Evolutionary conservation across 805 yeast species (phyloP).

Genomic region (Lipomyces kockii): DNA sequence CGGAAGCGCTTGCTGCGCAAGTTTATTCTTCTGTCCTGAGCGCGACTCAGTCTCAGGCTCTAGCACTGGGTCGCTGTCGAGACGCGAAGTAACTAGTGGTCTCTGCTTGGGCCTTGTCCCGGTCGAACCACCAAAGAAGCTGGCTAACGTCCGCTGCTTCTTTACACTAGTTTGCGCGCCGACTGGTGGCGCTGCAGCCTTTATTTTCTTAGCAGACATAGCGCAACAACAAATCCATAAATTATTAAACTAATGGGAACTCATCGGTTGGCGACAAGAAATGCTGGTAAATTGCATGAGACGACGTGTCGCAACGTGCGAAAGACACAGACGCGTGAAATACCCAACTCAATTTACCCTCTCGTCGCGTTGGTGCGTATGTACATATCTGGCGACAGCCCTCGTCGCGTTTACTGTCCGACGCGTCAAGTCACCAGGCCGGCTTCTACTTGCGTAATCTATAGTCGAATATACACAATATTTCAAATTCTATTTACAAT

Average conservation of each 20-base stretch:
- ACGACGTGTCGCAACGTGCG: background rate
- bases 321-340: background rate
- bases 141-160: conserved; percentile 34
- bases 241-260: background rate
- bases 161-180: conserved; percentile 11
- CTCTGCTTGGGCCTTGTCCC: conserved; percentile 1
- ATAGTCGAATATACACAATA: background rate
- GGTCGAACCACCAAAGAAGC: conserved; percentile 28
- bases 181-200: background rate
- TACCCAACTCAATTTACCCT: background rate
- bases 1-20: conserved; percentile 4
- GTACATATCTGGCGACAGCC: no score
- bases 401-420: no score
- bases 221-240: background rate
- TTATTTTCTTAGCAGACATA: background rate
- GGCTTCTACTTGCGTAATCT: background rate
- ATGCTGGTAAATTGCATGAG: background rate
- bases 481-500: background rate
- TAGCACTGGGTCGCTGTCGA: conserved; percentile 34
- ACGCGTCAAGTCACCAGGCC: background rate
- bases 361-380: background rate
- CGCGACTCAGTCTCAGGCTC: conserved; percentile 11
- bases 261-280: background rate
- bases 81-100: conserved; percentile 10
- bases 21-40: background rate